Evolutionary conservation across 352 stramenopile genomes (phyloP), one percentile per base, ranked within the genome.

Genomic region (Pythium angustatum): DNA sequence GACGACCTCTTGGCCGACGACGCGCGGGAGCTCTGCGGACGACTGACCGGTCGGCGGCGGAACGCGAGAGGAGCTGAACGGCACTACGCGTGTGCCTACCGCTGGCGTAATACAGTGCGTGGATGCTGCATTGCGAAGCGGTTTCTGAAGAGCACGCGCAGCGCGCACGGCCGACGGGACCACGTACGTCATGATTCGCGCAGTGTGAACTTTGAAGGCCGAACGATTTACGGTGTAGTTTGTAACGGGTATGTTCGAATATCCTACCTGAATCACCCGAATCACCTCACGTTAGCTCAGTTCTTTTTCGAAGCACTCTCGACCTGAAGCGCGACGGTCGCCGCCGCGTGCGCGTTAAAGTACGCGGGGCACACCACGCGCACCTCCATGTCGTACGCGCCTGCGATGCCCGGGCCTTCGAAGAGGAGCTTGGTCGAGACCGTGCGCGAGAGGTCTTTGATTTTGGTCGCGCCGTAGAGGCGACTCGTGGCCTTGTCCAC

Each of bases 331-430:
- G 73, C 54, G 7, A 89, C 49, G 21, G 38, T 58, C 1, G 66
- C 31, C 40, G 71, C 81, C 19, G 80, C 66, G 22, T 89, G 74
- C 10, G 79, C 77, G 56, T 81, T 82, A 11, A 94, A 58, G 69
- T 93, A 93, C 47, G 73, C 65, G 1, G 75, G 72, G 22, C 78
- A 88, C 50, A 91, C 55, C 3, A 83, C 85, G n/a, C 83, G 79
- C n/a, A 93, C 60, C 41, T 94, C 85, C 22, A 94, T 62, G 31
- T 91, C 75, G 70, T 91, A 91, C 33, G 85, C 83, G 67, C 82
- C 85, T 79, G 76, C 72, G 14, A 71, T 68, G 31, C 81, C 73
- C 2, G 85, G 85, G 0, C 83, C 85, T 55, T 83, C 75, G 62
- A 93, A 94, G 4, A 81, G 83, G 19, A 75, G 34, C 34, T 81